Base-by-base conservation (phyloP, 192 early-diverging fungal genomes). In the Irineochytrium annulatum region DNA sequence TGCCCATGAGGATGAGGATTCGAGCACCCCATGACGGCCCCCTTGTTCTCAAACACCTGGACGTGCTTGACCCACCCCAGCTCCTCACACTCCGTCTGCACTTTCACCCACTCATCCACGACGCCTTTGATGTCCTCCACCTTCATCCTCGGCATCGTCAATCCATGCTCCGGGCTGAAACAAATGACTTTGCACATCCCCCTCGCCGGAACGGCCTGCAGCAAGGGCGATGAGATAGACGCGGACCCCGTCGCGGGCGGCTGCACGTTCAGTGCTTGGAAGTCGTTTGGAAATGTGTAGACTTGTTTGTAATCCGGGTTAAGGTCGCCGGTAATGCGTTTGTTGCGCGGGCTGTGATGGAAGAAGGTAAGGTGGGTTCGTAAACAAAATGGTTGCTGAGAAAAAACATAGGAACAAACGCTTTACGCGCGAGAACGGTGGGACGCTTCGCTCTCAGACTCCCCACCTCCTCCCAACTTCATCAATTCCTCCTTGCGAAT, bases 31-130 rank as follows among this genome's bases (percentile, higher is more conserved):
- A 98, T 96, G 39, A 84, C 79, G 0, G 88, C 75, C 6, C 95
- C 95, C 77, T 98, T 98, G 78, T 98, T 98, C 63, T 98, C 95
- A 80, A 98, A 98, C 44, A 98, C 77, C 75, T 96, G 93, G 34
- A 93, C 87, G 64, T 98, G 87, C 32, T 77, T 74, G 57, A 98
- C 80, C 37, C 60, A 67, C 0, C 74, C 67, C 16, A 80, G 57
- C 4, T 69, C 44, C 3, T 74, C 67, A 28, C 93, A 69, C 5
- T 79, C 67, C 3, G 66, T 51, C 54, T 87, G 88, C 19, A 82
- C 70, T n/a, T 69, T 27, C 41, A 82, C 84, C 94, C 95, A 98
- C 0, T 75, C 65, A 17, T 80, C 51, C 14, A 98, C 79, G 19
- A 98, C 81, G 22, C 63, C 43, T 26, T 65, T 32, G 54, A 95